A percentile compares a stretch with the other conserved stretches of the same genome.
Evolutionary conservation across 495 filamentous ascomycete species (phyloP).

Genomic region (Neurospora sp.): DNA sequence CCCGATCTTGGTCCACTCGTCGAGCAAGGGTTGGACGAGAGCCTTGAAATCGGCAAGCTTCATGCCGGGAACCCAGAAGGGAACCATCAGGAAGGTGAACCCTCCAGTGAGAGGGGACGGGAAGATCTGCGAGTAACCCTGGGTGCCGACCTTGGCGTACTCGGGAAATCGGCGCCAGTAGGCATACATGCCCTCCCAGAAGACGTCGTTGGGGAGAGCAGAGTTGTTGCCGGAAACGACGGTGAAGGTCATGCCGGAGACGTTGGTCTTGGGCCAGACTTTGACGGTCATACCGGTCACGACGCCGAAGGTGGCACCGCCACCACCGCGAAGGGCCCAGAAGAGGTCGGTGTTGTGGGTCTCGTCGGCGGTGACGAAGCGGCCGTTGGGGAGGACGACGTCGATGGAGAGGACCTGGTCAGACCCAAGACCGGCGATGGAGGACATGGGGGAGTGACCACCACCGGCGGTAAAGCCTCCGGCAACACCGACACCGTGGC

Average conservation of each 20-base stretch:
- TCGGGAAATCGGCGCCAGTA: conserved; percentile 34
- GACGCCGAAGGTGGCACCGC: conserved; percentile 38
- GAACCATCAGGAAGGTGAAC: conserved; percentile 10
- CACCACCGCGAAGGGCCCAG: conserved; percentile 20
- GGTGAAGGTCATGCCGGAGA: conserved; percentile 23
- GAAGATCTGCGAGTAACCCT: conserved; percentile 34
- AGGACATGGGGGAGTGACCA: conserved; percentile 32
- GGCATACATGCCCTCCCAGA: conserved; percentile 40
- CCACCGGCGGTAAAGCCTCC: conserved; percentile 37
- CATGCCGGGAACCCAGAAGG: conserved; percentile 15
- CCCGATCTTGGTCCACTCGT: conserved; percentile 25
- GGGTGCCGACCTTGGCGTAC: conserved; percentile 37
- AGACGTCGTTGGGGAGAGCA: conserved; percentile 31
- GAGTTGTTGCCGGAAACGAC: conserved; percentile 25
- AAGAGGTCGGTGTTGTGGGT: conserved; percentile 45
- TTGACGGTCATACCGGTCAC: conserved; percentile 40
- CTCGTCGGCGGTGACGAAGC: conserved; percentile 40
- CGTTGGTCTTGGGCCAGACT: conserved; percentile 31
- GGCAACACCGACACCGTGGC: conserved; percentile 22
- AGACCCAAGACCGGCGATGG: conserved; percentile 34
- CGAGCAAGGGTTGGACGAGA: conserved; percentile 28
- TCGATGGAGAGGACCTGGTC: conserved; percentile 39
- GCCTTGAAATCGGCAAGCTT: conserved; percentile 12
- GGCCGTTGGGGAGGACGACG: conserved; percentile 41
- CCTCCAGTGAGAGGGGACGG: conserved; percentile 1